Evolutionary conservation across 2,329 filamentous ascomycete species (phyloP).

Genomic region (Fusarium subglutinans): DNA sequence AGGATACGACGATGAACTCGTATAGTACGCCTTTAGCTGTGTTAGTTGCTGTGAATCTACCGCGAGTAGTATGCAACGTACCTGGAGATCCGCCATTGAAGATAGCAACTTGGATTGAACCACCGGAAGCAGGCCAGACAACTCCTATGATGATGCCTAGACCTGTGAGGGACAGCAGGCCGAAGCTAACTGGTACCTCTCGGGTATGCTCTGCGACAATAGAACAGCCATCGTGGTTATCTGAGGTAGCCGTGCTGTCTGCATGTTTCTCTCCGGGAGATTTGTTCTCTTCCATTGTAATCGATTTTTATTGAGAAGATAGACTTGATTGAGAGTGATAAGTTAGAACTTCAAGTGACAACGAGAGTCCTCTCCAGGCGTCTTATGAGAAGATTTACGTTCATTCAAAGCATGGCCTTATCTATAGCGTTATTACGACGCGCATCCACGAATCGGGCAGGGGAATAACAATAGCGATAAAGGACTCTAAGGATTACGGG

Average conservation of each 20-base stretch:
- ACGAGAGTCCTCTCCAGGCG: too few species aligned
- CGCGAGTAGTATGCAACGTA: too few species aligned
- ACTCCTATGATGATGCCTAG: not conserved
- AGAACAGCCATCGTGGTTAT: not conserved
- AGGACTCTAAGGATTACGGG: not conserved
- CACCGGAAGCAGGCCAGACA: not conserved
- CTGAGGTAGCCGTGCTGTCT: rapidly evolving
- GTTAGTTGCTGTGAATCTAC: rapidly evolving
- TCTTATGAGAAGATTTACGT: not conserved
- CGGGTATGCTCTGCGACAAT: not conserved
- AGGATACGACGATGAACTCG: not conserved
- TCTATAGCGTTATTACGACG: not conserved
- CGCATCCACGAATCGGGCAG: not conserved
- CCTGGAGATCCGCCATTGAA: not conserved
- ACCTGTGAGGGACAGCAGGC: rapidly evolving
- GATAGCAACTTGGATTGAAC: not conserved
- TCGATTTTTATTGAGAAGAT: not conserved
- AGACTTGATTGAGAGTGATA: rapidly evolving
- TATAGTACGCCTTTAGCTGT: rapidly evolving
- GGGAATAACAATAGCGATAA: not conserved
- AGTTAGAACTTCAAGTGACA: too few species aligned
- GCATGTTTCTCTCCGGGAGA: rapidly evolving
- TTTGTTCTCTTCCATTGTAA: not conserved
- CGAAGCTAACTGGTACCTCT: not conserved
- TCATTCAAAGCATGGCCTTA: not conserved